phyloP scores from a whole-genome alignment of 1,139 yeast species.

The Wickerhamiella pararugosa region DNA sequence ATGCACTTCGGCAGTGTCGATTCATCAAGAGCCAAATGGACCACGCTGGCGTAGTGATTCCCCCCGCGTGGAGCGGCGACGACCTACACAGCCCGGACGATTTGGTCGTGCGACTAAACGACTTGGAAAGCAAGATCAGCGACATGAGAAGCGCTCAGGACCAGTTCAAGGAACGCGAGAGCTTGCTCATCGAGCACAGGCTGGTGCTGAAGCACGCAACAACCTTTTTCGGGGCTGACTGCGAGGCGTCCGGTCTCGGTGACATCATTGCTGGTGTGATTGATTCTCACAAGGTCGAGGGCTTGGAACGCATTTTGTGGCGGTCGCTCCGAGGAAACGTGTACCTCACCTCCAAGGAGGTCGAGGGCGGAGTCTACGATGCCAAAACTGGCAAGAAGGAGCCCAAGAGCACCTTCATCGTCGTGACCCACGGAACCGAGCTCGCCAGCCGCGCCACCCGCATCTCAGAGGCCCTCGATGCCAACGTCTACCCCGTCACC shows the following conservation, averaged over 20 bases:
- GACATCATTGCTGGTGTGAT: conserved; percentile 78
- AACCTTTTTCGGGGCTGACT: conserved; percentile 38
- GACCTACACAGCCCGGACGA: conserved; percentile 49
- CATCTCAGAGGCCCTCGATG: conserved; percentile 77
- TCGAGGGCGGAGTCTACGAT: conserved; percentile 44
- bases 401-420: conserved; percentile 60
- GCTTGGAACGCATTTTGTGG: conserved; percentile 83
- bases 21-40: conserved; percentile 10
- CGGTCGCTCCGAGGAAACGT: conserved; percentile 83
- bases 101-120: conserved; percentile 48
- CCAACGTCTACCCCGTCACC: conserved; percentile 49
- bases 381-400: conserved; percentile 34
- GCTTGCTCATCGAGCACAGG: conserved; percentile 45
- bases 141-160: conserved; percentile 45
- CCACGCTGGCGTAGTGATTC: conserved; percentile 8
- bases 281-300: conserved; percentile 49
- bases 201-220: conserved; percentile 59
- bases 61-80: conserved; percentile 16
- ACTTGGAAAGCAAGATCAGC: conserved; percentile 43
- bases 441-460: conserved; percentile 52
- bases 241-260: conserved; percentile 4
- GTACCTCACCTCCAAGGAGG: conserved; percentile 54
- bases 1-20: conserved; percentile 45
- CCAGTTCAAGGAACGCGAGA: conserved; percentile 38
- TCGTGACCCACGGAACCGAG: conserved; percentile 77